A percentile compares a stretch with the other conserved stretches of the same genome.
Evolutionary conservation across 2,329 filamentous ascomycete species (phyloP).

Genomic region (Scolecobasidium constrictum): DNA sequence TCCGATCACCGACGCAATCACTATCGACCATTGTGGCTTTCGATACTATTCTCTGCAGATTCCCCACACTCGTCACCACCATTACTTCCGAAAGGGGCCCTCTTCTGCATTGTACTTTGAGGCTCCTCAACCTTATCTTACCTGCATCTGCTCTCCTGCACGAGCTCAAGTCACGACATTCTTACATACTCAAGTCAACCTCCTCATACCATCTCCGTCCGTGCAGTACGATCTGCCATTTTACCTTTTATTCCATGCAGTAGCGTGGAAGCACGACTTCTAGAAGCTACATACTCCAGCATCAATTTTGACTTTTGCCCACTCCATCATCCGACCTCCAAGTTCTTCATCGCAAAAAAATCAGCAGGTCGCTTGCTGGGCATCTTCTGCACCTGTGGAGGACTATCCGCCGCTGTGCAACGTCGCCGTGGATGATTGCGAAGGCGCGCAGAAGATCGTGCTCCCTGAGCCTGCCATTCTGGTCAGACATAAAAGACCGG

Average conservation of each 20-base stretch:
- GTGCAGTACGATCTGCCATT: too few species aligned
- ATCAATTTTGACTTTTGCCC: too few species aligned
- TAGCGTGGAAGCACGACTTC: too few species aligned
- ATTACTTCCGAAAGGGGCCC: not conserved
- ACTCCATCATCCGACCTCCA: too few species aligned
- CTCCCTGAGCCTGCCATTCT: not conserved
- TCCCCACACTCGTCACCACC: not conserved
- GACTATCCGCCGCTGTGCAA: not conserved
- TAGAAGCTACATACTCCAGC: too few species aligned
- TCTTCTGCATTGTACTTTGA: not conserved
- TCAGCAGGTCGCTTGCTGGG: too few species aligned
- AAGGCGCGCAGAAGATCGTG: not conserved
- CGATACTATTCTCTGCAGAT: conserved; percentile 1
- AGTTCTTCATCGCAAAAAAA: too few species aligned
- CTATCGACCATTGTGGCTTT: not conserved
- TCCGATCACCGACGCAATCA: conserved; percentile 4
- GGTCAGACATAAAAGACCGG: not conserved
- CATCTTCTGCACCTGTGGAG: not conserved
- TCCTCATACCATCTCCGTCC: not conserved
- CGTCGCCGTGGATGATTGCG: not conserved
- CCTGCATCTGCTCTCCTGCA: not conserved
- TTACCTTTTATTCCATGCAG: too few species aligned
- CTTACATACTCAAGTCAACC: not conserved
- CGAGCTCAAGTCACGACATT: not conserved
- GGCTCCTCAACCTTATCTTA: not conserved